A percentile compares a stretch with the other conserved stretches of the same genome.
These are phyloP conservation scores for Suillus weaverae DNA, from an alignment of 768 basidiomycete species.

Conservation along the genomic window DNA sequence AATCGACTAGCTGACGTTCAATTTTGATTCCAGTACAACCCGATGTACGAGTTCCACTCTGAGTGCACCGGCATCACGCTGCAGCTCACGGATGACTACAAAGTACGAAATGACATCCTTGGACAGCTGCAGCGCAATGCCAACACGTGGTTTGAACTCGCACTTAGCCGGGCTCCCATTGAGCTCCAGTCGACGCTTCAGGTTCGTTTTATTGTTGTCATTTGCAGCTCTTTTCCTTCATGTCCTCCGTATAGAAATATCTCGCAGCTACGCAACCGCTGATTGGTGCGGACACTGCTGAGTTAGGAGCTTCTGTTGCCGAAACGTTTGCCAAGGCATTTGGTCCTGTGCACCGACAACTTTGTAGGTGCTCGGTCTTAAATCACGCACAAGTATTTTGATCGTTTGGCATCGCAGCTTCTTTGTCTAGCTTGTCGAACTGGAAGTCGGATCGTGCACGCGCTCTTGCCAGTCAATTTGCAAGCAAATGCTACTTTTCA, in stretches of 20 bases:
- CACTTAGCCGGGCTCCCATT: constrained; percentile 84
- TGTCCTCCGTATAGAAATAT: constrained; percentile 67
- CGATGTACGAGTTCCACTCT: constrained; percentile 80
- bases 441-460: constrained; percentile 84
- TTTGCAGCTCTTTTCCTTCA: background rate
- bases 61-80: constrained; percentile 72
- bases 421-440: constrained; percentile 51
- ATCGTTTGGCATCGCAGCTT: constrained; percentile 39
- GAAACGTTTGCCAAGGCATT: constrained; percentile 82
- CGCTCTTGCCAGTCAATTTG: constrained; percentile 79
- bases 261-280: constrained; percentile 72
- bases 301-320: constrained; percentile 90
- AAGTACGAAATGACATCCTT: constrained; percentile 81
- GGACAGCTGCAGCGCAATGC: constrained; percentile 72
- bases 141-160: constrained; percentile 82
- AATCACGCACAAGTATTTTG: constrained; percentile 3
- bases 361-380: constrained; percentile 49
- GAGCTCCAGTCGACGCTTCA: constrained; percentile 92
- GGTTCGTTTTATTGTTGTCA: constrained; percentile 44
- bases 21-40: constrained; percentile 70
- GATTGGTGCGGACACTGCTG: constrained; percentile 71
- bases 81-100: constrained; percentile 83
- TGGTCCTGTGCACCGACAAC: constrained; percentile 71
- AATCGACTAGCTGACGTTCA: background rate
- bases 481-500: constrained; percentile 86